Evolutionary conservation across 805 yeast species (phyloP).

Genomic region (Starmerella vitae): DNA sequence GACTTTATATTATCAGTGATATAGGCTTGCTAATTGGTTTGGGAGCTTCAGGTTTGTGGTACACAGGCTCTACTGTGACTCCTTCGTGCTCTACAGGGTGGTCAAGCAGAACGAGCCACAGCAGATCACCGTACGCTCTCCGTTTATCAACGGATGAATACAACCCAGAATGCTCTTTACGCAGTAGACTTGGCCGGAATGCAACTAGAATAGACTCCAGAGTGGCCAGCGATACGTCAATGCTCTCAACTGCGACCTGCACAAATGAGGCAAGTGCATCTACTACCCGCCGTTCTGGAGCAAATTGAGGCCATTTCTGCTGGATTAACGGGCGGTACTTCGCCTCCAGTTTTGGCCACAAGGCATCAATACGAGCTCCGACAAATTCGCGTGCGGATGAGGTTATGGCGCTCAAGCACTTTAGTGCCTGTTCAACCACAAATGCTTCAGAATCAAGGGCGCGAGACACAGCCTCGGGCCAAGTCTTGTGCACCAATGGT

Average conservation of each 20-base stretch:
- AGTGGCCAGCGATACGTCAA: conserved; percentile 9
- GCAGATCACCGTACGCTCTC: conserved; percentile 6
- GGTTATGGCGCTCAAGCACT: conserved; percentile 23
- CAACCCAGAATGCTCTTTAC: conserved; percentile 8
- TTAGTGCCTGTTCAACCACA: conserved; percentile 25
- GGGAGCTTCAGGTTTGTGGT: not conserved
- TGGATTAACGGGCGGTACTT: conserved; percentile 1
- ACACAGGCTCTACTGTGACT: not conserved
- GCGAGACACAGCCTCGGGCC: conserved; percentile 34
- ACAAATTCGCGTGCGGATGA: conserved; percentile 27
- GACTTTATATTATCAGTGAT: not conserved
- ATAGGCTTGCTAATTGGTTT: too few species aligned
- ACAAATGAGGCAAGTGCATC: conserved; percentile 7
- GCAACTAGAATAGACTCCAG: conserved; percentile 8
- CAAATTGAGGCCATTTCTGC: conserved; percentile 18
- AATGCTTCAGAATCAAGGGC: conserved; percentile 25
- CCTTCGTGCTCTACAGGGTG: too few species aligned
- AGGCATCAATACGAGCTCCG: conserved; percentile 23
- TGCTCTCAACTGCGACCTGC: not conserved
- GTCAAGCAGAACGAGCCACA: conserved; percentile 14
- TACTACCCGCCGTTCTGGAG: conserved; percentile 10
- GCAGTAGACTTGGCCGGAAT: conserved; percentile 12
- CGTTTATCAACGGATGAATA: not conserved
- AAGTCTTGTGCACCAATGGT: conserved; percentile 39
- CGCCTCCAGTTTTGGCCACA: conserved; percentile 15